phyloP scores from a whole-genome alignment of 192 early-diverging fungal species.

The Geranomyces variabilis region DNA sequence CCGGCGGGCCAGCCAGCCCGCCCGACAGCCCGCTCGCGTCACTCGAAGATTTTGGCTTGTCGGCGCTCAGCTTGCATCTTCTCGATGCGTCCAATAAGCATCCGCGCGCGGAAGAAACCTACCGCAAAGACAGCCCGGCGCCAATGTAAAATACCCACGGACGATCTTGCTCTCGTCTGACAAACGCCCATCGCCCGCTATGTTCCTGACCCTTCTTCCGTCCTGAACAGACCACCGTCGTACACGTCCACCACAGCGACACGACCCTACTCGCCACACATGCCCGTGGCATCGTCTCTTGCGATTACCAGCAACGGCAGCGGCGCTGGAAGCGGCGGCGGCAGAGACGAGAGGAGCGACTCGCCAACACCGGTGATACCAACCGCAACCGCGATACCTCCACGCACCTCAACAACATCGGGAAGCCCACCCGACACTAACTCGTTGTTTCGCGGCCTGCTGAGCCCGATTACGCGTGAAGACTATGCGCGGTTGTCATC shows the following conservation, averaged over 20 bases:
- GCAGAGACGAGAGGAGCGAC: background rate
- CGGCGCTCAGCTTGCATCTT: slow-evolving; percentile 10
- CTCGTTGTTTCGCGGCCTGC: slow-evolving; percentile 18
- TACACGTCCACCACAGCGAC: background rate
- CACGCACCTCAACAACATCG: background rate
- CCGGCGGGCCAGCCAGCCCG: background rate
- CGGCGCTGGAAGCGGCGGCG: too few relatives aligned
- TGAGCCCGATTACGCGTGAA: background rate
- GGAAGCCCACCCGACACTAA: slow-evolving; percentile 10
- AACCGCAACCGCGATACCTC: background rate
- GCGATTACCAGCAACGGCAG: too few relatives aligned
- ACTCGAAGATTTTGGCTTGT: slow-evolving; percentile 30
- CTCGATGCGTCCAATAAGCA: background rate
- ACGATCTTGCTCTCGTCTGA: too few relatives aligned
- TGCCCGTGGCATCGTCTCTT: too few relatives aligned
- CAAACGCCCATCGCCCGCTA: too few relatives aligned
- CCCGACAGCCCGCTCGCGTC: slow-evolving; percentile 28
- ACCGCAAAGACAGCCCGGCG: background rate
- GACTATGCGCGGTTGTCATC: slow-evolving; percentile 18
- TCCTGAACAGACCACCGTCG: background rate
- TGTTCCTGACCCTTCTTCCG: background rate
- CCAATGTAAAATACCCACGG: too few relatives aligned
- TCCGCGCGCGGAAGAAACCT: background rate
- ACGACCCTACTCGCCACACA: background rate
- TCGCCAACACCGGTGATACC: background rate